phyloP scores from a whole-genome alignment of 2,329 filamentous ascomycete species.

The Sarocladiaceae sp. region DNA sequence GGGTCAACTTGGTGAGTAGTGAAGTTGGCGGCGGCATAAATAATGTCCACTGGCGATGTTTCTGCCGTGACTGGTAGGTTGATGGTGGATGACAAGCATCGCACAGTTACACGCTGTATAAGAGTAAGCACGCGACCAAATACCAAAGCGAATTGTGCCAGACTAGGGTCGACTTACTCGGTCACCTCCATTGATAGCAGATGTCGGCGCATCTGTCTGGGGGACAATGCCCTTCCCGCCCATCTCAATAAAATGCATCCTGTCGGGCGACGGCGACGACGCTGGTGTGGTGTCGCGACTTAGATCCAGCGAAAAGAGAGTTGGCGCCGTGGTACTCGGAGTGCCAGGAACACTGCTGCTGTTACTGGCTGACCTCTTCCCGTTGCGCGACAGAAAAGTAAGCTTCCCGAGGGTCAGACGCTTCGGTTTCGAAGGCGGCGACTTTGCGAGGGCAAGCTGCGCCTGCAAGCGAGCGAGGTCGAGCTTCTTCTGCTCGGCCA shows the following conservation, averaged over 20 bases:
- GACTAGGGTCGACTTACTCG: slow-evolving; percentile 60
- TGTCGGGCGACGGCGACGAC: slow-evolving; percentile 21
- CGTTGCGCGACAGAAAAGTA: slow-evolving; percentile 35
- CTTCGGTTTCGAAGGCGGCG: slow-evolving; percentile 25
- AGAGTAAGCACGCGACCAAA: slow-evolving; percentile 7
- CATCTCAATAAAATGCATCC: slow-evolving; percentile 37
- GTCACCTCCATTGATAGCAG: slow-evolving; percentile 76
- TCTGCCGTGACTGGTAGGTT: slow-evolving; percentile 68
- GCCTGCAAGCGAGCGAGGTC: slow-evolving; percentile 42
- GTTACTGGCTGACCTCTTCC: slow-evolving; percentile 26
- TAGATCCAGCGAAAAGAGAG: slow-evolving; percentile 30
- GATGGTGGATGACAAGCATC: slow-evolving; percentile 66
- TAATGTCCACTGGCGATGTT: slow-evolving; percentile 70
- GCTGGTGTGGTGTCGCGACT: slow-evolving; percentile 29
- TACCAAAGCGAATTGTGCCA: background rate
- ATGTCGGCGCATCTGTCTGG: slow-evolving; percentile 69
- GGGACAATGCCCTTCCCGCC: slow-evolving; percentile 43
- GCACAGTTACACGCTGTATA: slow-evolving; percentile 62
- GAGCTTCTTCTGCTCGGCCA: slow-evolving; percentile 45
- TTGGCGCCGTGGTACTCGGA: slow-evolving; percentile 27
- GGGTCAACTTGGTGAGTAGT: slow-evolving; percentile 62
- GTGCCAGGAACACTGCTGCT: slow-evolving; percentile 25
- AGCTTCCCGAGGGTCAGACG: slow-evolving; percentile 44
- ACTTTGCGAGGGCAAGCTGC: slow-evolving; percentile 32
- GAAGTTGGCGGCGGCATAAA: slow-evolving; percentile 60